phyloP scores from a whole-genome alignment of 805 yeast genomes.

The Lipomyces chichibuensis region DNA sequence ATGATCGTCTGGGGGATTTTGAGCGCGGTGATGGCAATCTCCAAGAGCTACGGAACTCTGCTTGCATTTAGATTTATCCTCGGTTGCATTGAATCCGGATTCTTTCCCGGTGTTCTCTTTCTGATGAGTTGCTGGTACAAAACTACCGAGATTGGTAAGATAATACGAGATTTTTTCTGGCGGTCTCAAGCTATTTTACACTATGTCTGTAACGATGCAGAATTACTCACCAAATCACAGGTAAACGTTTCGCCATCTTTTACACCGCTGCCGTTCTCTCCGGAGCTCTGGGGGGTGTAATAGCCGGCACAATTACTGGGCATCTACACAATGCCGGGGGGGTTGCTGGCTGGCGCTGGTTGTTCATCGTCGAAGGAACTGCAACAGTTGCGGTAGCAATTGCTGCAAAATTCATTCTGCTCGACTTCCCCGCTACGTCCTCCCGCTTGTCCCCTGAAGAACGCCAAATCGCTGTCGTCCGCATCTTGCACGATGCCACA shows the following conservation, averaged over 20 bases:
- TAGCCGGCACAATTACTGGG: conserved; percentile 60
- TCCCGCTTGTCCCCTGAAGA: conserved; percentile 16
- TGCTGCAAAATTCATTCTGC: conserved; percentile 10
- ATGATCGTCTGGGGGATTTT: conserved; percentile 57
- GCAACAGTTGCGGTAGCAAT: conserved; percentile 19
- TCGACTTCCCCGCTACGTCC: conserved; percentile 24
- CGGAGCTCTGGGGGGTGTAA: conserved; percentile 60
- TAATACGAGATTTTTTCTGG: no score
- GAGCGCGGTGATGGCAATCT: conserved; percentile 59
- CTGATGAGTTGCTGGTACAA: conserved; percentile 51
- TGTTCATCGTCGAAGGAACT: conserved; percentile 46
- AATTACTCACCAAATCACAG: no score
- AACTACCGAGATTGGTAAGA: conserved; percentile 59
- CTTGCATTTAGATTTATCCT: conserved; percentile 47
- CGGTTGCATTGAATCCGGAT: conserved; percentile 52
- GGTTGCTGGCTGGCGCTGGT: conserved; percentile 71
- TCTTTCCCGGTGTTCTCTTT: conserved; percentile 53
- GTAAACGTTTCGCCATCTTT: conserved; percentile 59
- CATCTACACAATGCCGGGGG: conserved; percentile 57
- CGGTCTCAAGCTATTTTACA: no score
- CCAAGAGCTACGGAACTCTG: conserved; percentile 41
- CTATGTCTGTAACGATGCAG: no score
- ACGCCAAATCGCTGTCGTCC: conserved; percentile 17
- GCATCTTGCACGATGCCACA: conserved; percentile 12
- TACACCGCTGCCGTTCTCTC: conserved; percentile 67